Percentiles rank a stretch among this genome's conserved stretches.
Conservation (phyloP, 2,329 filamentous ascomycete genomes). For the Madurella fahalii region DNA sequence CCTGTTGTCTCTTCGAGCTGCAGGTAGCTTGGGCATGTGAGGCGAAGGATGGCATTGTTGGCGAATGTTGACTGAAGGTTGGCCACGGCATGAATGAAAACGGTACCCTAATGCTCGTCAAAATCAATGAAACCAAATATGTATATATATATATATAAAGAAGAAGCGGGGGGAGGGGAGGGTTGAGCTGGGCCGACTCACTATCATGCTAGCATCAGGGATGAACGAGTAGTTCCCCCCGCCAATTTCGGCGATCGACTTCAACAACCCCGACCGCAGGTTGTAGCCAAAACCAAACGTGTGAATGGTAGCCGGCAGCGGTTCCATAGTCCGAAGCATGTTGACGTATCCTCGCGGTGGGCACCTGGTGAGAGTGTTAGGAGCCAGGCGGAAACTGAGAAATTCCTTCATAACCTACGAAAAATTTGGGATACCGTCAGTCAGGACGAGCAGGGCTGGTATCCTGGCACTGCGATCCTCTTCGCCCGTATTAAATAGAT, state of each 20-base stretch:
- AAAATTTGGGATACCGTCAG: slow-evolving; percentile 53
- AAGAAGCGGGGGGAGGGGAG: no score
- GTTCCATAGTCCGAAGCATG: slow-evolving; percentile 43
- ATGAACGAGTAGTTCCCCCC: slow-evolving; percentile 59
- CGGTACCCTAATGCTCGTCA: slow-evolving; percentile 42
- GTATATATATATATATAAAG: no score
- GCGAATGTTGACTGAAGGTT: slow-evolving; percentile 58
- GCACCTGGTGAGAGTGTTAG: slow-evolving; percentile 31
- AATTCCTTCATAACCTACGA: slow-evolving; percentile 33
- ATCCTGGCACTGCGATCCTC: slow-evolving; percentile 35
- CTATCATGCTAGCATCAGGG: slow-evolving; percentile 58
- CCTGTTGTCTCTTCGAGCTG: slow-evolving; percentile 39
- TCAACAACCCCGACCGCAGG: slow-evolving; percentile 50
- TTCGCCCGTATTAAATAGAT: slow-evolving; percentile 37
- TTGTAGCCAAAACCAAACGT: slow-evolving; percentile 53
- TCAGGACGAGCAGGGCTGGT: slow-evolving; percentile 50
- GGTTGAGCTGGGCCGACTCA: slow-evolving; percentile 24
- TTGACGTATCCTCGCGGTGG: slow-evolving; percentile 51
- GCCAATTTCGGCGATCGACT: slow-evolving; percentile 55
- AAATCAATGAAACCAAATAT: no score
- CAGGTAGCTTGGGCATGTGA: slow-evolving; percentile 38
- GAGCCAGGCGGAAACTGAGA: neutral
- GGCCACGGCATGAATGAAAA: slow-evolving; percentile 59
- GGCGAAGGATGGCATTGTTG: slow-evolving; percentile 39
- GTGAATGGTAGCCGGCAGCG: slow-evolving; percentile 44